Conservation (phyloP, 345 rosid genomes). For the Syzygium oleosum region DNA sequence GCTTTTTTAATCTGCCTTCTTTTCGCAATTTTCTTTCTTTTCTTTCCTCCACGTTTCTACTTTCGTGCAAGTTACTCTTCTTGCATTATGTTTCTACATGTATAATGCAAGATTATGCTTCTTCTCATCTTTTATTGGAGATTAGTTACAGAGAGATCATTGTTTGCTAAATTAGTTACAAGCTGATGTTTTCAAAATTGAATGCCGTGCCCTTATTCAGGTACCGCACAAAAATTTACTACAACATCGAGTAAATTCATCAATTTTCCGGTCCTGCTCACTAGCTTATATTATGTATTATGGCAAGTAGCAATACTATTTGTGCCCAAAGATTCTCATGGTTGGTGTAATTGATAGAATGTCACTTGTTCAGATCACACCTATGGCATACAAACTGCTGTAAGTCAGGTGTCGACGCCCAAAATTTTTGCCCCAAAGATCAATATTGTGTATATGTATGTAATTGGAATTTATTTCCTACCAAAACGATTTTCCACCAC, state of each 20-base stretch:
- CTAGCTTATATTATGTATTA: no score
- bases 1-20: background rate
- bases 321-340: no score
- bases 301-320: no score
- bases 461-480: no score
- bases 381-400: no score
- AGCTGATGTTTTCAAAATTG: background rate
- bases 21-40: background rate
- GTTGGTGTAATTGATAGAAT: no score
- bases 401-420: no score
- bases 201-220: background rate
- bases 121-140: background rate
- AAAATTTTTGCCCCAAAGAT: no score
- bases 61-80: background rate
- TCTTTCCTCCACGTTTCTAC: background rate
- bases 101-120: background rate
- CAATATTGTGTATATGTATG: no score
- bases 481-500: no score
- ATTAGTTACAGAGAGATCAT: background rate
- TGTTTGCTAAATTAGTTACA: background rate
- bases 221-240: background rate
- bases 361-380: no score
- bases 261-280: no score
- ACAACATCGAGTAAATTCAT: background rate
- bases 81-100: background rate